Evolutionary conservation across 1,139 yeast species (phyloP).

Genomic region (Candida glucosophila): DNA sequence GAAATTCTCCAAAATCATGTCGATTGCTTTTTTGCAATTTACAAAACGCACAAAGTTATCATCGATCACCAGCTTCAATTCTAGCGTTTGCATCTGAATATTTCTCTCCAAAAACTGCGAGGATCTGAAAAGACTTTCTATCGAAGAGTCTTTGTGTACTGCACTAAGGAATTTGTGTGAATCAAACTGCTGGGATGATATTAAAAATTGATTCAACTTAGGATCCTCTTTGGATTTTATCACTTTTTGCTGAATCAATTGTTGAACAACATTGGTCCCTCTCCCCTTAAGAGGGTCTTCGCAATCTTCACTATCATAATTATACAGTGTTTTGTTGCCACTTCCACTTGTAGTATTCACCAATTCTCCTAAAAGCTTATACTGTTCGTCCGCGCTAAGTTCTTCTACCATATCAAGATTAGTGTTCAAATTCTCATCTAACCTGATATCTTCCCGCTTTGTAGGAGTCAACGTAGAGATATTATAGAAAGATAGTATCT

Average conservation of each 20-base stretch:
- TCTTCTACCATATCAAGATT: slow-evolving; percentile 16
- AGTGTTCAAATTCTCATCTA: slow-evolving; percentile 9
- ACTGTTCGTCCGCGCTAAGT: slow-evolving; percentile 22
- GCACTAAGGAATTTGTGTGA: slow-evolving; percentile 61
- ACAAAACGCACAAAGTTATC: slow-evolving; percentile 70
- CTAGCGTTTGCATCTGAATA: slow-evolving; percentile 57
- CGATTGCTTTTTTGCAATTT: slow-evolving; percentile 56
- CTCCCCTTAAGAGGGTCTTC: slow-evolving; percentile 52
- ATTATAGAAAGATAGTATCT: slow-evolving; percentile 20
- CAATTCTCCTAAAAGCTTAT: slow-evolving; percentile 17
- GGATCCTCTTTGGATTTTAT: slow-evolving; percentile 34
- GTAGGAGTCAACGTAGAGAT: slow-evolving; percentile 17
- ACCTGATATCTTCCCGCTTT: slow-evolving; percentile 12
- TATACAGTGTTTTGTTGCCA: slow-evolving; percentile 5
- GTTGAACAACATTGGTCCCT: slow-evolving; percentile 36
- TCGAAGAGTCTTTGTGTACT: slow-evolving; percentile 64
- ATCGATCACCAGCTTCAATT: slow-evolving; percentile 59
- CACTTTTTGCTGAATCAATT: slow-evolving; percentile 29
- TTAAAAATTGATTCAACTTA: slow-evolving; percentile 45
- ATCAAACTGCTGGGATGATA: slow-evolving; percentile 66
- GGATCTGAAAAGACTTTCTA: slow-evolving; percentile 49
- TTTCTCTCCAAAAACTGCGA: slow-evolving; percentile 51
- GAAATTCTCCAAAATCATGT: slow-evolving; percentile 27
- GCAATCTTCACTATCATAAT: slow-evolving; percentile 12
- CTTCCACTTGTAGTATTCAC: slow-evolving; percentile 10